Conservation (phyloP, 164 flowering plant genomes). For the Taxillus chinensis region DNA sequence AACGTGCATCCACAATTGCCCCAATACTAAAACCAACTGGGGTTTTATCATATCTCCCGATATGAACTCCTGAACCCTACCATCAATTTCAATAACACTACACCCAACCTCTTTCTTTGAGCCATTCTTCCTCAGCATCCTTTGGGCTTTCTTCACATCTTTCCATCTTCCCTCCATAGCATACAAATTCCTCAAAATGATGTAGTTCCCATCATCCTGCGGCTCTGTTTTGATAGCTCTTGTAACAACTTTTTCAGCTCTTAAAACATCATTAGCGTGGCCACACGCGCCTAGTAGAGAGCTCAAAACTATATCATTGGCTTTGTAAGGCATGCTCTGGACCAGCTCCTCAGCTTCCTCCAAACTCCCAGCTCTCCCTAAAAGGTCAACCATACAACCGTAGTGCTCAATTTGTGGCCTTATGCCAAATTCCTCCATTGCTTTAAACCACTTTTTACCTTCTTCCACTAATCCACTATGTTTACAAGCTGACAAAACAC, state of each 20-base stretch:
- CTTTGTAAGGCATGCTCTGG: constrained; percentile 49
- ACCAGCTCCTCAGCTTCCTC: constrained; percentile 69
- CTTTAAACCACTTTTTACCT: constrained; percentile 59
- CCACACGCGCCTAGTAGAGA: constrained; percentile 63
- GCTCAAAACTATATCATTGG: constrained; percentile 63
- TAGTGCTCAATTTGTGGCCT: constrained; percentile 58
- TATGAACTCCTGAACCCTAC: constrained; percentile 46
- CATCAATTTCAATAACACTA: constrained; percentile 50
- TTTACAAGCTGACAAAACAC: constrained; percentile 70
- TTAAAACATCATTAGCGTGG: constrained; percentile 28
- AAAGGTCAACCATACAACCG: constrained; percentile 66
- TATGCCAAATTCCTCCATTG: constrained; percentile 37
- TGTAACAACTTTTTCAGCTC: constrained; percentile 44
- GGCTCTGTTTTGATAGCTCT: constrained; percentile 36
- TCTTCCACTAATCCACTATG: constrained; percentile 74
- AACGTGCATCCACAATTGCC: constrained; percentile 40
- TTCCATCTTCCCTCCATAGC: constrained; percentile 63
- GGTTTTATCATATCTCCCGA: constrained; percentile 45
- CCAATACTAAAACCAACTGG: constrained; percentile 28
- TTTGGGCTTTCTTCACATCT: constrained; percentile 47
- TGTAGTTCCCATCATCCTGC: constrained; percentile 49
- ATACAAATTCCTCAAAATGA: constrained; percentile 60
- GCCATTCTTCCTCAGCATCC: constrained; percentile 39
- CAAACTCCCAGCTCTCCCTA: constrained; percentile 69
- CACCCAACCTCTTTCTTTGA: constrained; percentile 62